phyloP scores from a whole-genome alignment of 306 rosid genomes.

The Quercus rubra region DNA sequence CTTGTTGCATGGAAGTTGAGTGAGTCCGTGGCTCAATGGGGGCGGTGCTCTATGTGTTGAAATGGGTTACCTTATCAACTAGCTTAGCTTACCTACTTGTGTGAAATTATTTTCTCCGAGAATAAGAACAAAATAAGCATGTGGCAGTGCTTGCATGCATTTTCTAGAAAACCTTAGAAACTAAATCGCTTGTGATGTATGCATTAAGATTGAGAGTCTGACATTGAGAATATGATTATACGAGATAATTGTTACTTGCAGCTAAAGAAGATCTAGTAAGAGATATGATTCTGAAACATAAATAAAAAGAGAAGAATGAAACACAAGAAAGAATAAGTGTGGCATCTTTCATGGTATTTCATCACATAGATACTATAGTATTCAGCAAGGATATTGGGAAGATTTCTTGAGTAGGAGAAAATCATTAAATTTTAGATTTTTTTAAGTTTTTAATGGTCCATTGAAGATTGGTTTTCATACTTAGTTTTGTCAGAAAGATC shows the following conservation, averaged over 20 bases:
- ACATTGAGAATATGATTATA: slow-evolving; percentile 9
- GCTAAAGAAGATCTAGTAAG: slow-evolving; percentile 49
- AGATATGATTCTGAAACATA: slow-evolving; percentile 42
- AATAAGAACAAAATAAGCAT: slow-evolving; percentile 6
- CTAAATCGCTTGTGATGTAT: slow-evolving; percentile 40
- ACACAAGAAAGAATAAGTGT: slow-evolving; percentile 30
- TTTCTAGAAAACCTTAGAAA: slow-evolving; percentile 28
- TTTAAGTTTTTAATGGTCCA: slow-evolving; percentile 44
- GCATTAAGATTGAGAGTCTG: slow-evolving; percentile 33
- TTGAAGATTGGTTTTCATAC: slow-evolving; percentile 42
- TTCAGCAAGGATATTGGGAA: slow-evolving; percentile 63
- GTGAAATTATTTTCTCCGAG: slow-evolving; percentile 16
- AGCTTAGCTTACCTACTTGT: slow-evolving; percentile 26
- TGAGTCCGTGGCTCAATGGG: slow-evolving; percentile 95
- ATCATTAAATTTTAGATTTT: slow-evolving; percentile 29
- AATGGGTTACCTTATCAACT: slow-evolving; percentile 35
- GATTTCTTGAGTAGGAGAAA: slow-evolving; percentile 50
- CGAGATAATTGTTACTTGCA: slow-evolving; percentile 7
- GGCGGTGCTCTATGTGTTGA: slow-evolving; percentile 76
- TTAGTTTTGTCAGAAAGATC: slow-evolving; percentile 42
- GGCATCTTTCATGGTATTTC: slow-evolving; percentile 17
- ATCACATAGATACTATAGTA: slow-evolving; percentile 36
- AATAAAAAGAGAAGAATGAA: slow-evolving; percentile 23
- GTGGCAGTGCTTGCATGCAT: slow-evolving; percentile 36
- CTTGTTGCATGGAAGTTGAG: slow-evolving; percentile 38